Evolutionary conservation across 2,329 filamentous ascomycete species (phyloP).

Genomic region (Tolypocladium ovalisporum): DNA sequence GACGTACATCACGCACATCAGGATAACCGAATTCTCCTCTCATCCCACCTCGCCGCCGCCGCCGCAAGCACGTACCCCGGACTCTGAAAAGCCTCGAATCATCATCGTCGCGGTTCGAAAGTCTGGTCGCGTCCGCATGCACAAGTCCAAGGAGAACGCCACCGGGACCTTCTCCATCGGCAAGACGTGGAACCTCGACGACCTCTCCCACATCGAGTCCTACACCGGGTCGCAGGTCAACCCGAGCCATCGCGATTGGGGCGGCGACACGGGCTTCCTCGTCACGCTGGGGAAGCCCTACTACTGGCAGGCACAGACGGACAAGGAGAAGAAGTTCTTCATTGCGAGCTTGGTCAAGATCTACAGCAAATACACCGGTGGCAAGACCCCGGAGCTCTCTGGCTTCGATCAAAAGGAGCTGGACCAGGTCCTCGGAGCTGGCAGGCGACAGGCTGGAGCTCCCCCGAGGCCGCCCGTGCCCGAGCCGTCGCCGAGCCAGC

Average conservation of each 20-base stretch:
- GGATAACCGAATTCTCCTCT: slow-evolving; percentile 75
- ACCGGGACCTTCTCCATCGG: slow-evolving; percentile 95
- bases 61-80: slow-evolving; percentile 55
- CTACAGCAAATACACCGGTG: slow-evolving; percentile 90
- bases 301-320: slow-evolving; percentile 88
- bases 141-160: slow-evolving; percentile 92
- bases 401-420: slow-evolving; percentile 77
- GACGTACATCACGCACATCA: slow-evolving; percentile 96
- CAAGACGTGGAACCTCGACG: slow-evolving; percentile 96
- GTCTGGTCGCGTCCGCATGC: slow-evolving; percentile 85
- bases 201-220: slow-evolving; percentile 73
- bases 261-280: slow-evolving; percentile 71
- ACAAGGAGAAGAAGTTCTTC: slow-evolving; percentile 98
- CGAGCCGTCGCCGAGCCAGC: slow-evolving; percentile 13
- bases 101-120: slow-evolving; percentile 91
- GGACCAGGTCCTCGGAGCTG: slow-evolving; percentile 59
- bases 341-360: slow-evolving; percentile 95
- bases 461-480: slow-evolving; percentile 13
- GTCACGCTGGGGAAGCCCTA: slow-evolving; percentile 90
- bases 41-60: slow-evolving; percentile 79
- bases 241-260: slow-evolving; percentile 61
- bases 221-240: slow-evolving; percentile 53
- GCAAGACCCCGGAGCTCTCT: slow-evolving; percentile 63
- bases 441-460: slow-evolving; percentile 24
- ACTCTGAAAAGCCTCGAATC: slow-evolving; percentile 76